Evolutionary conservation across 2,329 filamentous ascomycete genomes (phyloP).

Genomic region (Colletotrichum incanum): DNA sequence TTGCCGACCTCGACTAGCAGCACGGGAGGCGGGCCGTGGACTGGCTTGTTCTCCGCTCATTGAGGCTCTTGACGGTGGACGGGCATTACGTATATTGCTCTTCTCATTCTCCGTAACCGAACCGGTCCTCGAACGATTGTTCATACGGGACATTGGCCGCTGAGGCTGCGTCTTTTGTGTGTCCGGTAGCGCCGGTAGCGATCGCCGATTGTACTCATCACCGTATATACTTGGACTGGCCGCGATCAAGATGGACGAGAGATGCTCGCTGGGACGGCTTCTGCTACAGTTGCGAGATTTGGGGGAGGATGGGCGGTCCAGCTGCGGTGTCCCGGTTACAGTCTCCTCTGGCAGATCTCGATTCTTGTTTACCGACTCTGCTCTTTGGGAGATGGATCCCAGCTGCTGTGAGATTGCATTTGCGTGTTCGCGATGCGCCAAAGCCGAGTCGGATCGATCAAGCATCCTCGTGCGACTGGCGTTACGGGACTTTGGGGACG

Average conservation of each 20-base stretch:
- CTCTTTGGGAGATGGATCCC: constrained; percentile 46
- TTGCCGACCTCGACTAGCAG: constrained; percentile 18
- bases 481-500: constrained; percentile 56
- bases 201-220: too few species aligned
- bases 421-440: constrained; percentile 25
- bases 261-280: constrained; percentile 22
- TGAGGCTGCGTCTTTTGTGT: too few species aligned
- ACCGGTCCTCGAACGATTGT: too few species aligned
- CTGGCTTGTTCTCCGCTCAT: too few species aligned
- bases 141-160: too few species aligned
- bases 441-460: constrained; percentile 47
- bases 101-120: too few species aligned
- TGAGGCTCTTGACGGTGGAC: too few species aligned
- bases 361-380: constrained; percentile 45
- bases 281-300: constrained; percentile 45
- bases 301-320: too few species aligned
- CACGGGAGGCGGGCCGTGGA: constrained; percentile 6
- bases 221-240: constrained; percentile 52
- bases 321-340: too few species aligned
- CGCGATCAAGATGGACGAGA: constrained; percentile 46
- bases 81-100: too few species aligned
- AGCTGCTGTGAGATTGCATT: constrained; percentile 46
- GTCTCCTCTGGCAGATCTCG: too few species aligned
- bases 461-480: constrained; percentile 50
- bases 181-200: too few species aligned